Base-by-base conservation (phyloP, 345 rosid species). In the Pistacia integerrima region DNA sequence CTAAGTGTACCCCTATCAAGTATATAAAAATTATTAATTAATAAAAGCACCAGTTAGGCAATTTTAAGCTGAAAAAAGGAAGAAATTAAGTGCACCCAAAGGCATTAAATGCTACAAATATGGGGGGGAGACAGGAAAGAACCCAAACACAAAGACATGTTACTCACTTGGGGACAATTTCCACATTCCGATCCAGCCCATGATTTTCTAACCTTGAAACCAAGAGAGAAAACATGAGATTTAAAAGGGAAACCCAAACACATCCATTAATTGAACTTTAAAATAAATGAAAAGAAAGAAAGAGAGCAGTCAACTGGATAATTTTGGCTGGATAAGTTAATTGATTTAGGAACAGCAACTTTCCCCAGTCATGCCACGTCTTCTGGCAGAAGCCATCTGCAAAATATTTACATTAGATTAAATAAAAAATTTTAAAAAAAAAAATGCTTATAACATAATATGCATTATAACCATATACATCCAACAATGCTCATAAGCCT, bases 151-250 rank as follows among this genome's bases (percentile, higher is more conserved):
- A 74, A 46, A 11, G 62, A 44, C 25, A 54, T 35, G 44, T 61
- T 65, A 84, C 97, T 93, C 85, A 97, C 99, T 91, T 97, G 84
- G 99, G 99, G 73, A 97, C 99, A 78, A 97, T 92, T 85, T 97
- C 98, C 75, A 97, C 98, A 84, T 85, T 89, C 11, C 95, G 99
- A 77, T 97, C 96, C 85, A 92, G 87, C 48, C 97, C 99, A 76
- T 90, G 98, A 82, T 94, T 97, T 88, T 97, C 99, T 77, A 92
- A 84, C 97, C 99, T 97, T 87, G 49, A 84, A 86, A 79, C 59
- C 84, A 44, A 77, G 38, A 80, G 17, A 72, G 64, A 71, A 72
- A 28, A 58, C 17, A 74, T 17, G 60, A 67, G 12, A 44, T 69
- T 67, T 54, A 67, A 75, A 48, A 12, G 35, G 13, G 35, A 74